Conservation (phyloP, 345 rosid genomes). For the Dipteronia sinensis region DNA sequence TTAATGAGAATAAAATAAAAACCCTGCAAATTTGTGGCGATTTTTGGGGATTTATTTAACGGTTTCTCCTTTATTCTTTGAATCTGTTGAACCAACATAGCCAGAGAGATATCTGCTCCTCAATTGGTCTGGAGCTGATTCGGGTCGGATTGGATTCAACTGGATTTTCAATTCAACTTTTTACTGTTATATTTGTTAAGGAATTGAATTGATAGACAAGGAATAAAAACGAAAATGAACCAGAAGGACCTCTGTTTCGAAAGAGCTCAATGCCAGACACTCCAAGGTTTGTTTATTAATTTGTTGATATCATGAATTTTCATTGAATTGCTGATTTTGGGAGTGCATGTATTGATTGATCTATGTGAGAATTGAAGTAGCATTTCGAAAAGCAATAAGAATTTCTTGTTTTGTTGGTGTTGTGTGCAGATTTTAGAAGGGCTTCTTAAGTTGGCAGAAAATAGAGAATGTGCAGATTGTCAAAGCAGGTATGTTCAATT, state of each 20-base stretch:
- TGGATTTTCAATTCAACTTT: neutral
- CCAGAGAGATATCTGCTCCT: conserved; percentile 1
- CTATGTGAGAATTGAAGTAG: no score
- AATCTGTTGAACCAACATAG: conserved; percentile 12
- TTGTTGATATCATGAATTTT: no score
- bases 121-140: neutral
- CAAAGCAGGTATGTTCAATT: conserved; percentile 37
- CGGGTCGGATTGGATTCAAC: no score
- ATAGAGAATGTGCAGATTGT: conserved; percentile 65
- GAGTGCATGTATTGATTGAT: no score
- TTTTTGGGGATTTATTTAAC: conserved; percentile 8
- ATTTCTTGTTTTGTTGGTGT: neutral
- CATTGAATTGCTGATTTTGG: no score
- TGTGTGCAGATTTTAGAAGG: conserved; percentile 52
- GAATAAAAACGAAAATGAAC: conserved; percentile 44
- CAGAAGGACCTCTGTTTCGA: conserved; percentile 73
- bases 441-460: conserved; percentile 56
- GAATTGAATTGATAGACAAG: neutral
- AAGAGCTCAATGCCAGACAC: conserved; percentile 77
- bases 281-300: conserved; percentile 45
- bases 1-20: neutral
- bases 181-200: neutral
- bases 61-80: conserved; percentile 6
- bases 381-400: no score
- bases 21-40: neutral